phyloP scores from a whole-genome alignment of 2,329 filamentous ascomycete species.

The Teratosphaeriaceae sp. region DNA sequence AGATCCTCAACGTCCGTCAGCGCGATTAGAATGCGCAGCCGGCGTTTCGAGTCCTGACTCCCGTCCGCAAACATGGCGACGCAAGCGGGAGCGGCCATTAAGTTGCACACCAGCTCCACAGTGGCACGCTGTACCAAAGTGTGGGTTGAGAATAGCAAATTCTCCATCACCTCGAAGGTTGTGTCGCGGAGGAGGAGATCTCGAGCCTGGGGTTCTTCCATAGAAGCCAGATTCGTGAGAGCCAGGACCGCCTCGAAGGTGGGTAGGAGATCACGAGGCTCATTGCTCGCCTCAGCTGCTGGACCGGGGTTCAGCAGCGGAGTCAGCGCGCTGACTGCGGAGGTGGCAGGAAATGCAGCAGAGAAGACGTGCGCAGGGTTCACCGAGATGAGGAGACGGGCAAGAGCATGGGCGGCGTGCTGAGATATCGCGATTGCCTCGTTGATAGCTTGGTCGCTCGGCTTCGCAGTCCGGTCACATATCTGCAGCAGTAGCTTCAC shows the following conservation, averaged over 20 bases:
- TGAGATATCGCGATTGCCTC: slow-evolving; percentile 26
- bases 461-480: slow-evolving; percentile 55
- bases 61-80: slow-evolving; percentile 61
- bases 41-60: slow-evolving; percentile 59
- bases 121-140: slow-evolving; percentile 71
- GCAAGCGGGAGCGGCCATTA: slow-evolving; percentile 64
- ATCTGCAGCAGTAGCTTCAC: slow-evolving; percentile 74
- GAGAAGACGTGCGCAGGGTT: slow-evolving; percentile 68
- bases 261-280: slow-evolving; percentile 71
- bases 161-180: slow-evolving; percentile 72
- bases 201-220: slow-evolving; percentile 56
- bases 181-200: slow-evolving; percentile 58
- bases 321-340: slow-evolving; percentile 75
- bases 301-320: slow-evolving; percentile 61
- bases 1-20: slow-evolving; percentile 80
- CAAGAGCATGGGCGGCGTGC: slow-evolving; percentile 29
- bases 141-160: slow-evolving; percentile 74
- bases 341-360: slow-evolving; percentile 61
- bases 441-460: slow-evolving; percentile 24
- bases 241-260: slow-evolving; percentile 88
- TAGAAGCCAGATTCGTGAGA: slow-evolving; percentile 84
- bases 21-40: slow-evolving; percentile 78
- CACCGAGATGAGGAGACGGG: slow-evolving; percentile 61
- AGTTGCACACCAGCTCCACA: slow-evolving; percentile 85
- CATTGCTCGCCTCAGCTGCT: slow-evolving; percentile 41